Evolutionary conservation across 257 asterid genomes (phyloP).

Genomic region (Verbena officinalis): DNA sequence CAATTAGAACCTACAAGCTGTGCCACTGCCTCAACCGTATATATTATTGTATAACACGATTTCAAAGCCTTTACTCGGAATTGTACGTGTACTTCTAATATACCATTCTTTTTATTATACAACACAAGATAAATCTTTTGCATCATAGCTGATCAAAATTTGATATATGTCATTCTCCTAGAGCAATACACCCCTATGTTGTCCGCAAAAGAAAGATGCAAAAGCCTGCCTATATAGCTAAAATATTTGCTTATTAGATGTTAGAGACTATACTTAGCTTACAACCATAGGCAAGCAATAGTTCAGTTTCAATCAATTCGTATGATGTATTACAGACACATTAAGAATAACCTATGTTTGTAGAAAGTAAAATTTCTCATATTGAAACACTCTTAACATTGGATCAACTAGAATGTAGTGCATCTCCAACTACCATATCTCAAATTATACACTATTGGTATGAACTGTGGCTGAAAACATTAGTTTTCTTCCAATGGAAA

Average conservation of each 20-base stretch:
- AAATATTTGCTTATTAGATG: not conserved
- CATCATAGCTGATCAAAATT: not conserved
- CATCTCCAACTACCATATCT: conserved; percentile 3
- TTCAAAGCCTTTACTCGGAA: not conserved
- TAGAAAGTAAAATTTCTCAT: not conserved
- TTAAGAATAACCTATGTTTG: not conserved
- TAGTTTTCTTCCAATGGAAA: not conserved
- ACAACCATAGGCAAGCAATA: not conserved
- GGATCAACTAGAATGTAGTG: not conserved
- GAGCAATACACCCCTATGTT: not conserved
- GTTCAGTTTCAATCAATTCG: not conserved
- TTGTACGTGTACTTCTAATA: not conserved
- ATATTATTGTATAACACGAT: not conserved
- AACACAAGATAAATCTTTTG: not conserved
- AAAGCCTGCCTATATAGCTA: no score
- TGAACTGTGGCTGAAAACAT: conserved; percentile 2
- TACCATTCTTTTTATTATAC: not conserved
- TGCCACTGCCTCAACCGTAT: not conserved
- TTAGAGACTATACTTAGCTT: not conserved
- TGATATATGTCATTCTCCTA: not conserved
- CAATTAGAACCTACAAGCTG: not conserved
- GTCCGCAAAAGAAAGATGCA: not conserved
- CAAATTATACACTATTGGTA: not conserved
- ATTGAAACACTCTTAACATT: not conserved
- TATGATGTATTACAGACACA: not conserved